Evolutionary conservation across 139 green algal genomes (phyloP).

Genomic region (Asterochloris sp.): DNA sequence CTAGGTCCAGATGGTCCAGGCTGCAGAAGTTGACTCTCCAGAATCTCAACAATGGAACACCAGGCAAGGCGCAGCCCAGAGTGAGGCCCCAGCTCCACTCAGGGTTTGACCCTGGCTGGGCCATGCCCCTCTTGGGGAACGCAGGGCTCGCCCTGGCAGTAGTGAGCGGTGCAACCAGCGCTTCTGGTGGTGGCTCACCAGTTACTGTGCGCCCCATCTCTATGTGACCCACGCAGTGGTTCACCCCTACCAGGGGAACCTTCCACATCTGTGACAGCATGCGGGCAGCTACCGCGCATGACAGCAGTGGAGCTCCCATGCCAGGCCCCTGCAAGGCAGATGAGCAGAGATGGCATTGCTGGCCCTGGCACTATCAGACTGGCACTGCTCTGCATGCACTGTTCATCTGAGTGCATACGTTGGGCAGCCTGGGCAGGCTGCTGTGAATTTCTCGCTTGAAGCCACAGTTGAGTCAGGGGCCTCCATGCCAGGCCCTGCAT

Average conservation of each 20-base stretch:
- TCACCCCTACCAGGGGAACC: constrained; percentile 77
- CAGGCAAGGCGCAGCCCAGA: no score
- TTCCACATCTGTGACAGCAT: constrained; percentile 74
- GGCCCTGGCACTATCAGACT: background rate
- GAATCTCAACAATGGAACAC: no score
- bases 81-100: no score
- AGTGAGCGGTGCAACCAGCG: no score
- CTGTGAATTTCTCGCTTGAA: background rate
- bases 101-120: no score
- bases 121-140: no score
- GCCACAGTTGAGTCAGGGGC: background rate
- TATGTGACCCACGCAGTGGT: constrained; percentile 92
- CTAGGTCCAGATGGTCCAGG: no score
- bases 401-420: background rate
- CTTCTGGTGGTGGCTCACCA: no score
- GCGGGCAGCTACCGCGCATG: constrained; percentile 77
- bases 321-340: constrained; percentile 64
- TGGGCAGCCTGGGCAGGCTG: background rate
- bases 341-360: background rate
- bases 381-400: background rate
- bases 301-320: constrained; percentile 82
- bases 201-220: constrained; percentile 90
- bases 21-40: no score
- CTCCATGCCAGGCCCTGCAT: no score
- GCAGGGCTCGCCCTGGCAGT: no score